Percentiles rank a stretch among this genome's conserved stretches.
These are phyloP conservation scores for Symbiodinium pilosum DNA, from an alignment of 73 alveolate genomes.

Conservation along the genomic window DNA sequence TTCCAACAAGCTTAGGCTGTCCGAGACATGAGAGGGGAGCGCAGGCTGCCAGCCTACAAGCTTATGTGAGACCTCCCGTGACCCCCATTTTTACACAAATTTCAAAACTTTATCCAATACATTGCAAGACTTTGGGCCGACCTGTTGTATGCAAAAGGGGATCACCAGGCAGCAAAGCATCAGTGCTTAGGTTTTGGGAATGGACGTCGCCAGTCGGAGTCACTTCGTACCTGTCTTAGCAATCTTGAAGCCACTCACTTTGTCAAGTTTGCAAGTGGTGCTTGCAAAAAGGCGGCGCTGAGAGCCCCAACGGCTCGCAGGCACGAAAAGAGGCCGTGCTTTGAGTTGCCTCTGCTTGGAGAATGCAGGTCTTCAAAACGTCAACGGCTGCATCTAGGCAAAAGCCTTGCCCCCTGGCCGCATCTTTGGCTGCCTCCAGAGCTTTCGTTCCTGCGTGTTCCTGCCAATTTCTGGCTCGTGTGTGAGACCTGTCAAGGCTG, in stretches of 20 bases:
- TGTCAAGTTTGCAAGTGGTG: not conserved
- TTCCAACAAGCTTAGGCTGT: too few species aligned
- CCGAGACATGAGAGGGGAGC: too few species aligned
- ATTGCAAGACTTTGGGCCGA: too few species aligned
- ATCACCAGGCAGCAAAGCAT: too few species aligned
- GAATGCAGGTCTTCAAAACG: not conserved
- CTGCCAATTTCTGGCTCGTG: not conserved
- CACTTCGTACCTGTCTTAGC: not conserved
- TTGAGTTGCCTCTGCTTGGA: not conserved
- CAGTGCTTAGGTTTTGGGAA: not conserved
- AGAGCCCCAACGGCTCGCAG: too few species aligned
- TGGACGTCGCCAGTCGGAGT: not conserved
- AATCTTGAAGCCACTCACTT: not conserved
- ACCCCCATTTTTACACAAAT: too few species aligned
- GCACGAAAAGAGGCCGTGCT: not conserved
- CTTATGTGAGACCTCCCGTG: too few species aligned
- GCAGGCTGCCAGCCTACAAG: too few species aligned
- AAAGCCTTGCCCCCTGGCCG: not conserved
- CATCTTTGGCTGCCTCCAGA: not conserved
- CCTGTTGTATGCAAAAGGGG: too few species aligned
- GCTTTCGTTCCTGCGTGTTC: not conserved
- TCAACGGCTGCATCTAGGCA: not conserved
- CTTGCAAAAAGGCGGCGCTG: not conserved
- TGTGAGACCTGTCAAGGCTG: not conserved
- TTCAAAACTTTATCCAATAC: too few species aligned